These are phyloP conservation scores for Ensete ventricosum DNA, from an alignment of 176 grass and related monocot genomes.

Conservation along the genomic window DNA sequence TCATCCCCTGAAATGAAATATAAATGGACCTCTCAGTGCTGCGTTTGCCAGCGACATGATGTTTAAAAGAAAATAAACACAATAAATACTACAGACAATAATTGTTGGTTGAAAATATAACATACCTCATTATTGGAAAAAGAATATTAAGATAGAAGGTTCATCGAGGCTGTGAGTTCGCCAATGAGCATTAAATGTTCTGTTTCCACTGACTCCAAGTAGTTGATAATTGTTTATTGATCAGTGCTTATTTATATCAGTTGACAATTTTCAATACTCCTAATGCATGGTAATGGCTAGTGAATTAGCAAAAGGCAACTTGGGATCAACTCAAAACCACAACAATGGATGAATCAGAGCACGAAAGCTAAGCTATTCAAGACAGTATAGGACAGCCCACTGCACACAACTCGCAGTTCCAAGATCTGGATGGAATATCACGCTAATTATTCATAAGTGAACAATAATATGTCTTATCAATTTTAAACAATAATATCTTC, in stretches of 20 bases:
- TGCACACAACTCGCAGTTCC: background rate
- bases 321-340: background rate
- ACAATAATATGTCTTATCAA: too few relatives aligned
- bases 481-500: too few relatives aligned
- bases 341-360: background rate
- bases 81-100: background rate
- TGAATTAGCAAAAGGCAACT: background rate
- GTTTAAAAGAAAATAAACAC: background rate
- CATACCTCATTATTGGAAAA: too few relatives aligned
- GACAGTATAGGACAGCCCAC: background rate
- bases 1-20: conserved; percentile 52
- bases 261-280: too few relatives aligned
- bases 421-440: background rate
- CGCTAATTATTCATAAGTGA: background rate
- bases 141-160: too few relatives aligned
- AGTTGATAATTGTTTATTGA: background rate
- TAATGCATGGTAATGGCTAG: background rate
- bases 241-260: background rate
- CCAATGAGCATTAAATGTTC: too few relatives aligned
- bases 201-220: background rate
- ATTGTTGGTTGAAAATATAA: background rate
- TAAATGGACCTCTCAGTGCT: background rate
- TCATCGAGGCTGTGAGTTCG: too few relatives aligned
- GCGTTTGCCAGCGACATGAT: background rate
- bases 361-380: background rate